Evolutionary conservation across 208 protist species (phyloP).

Genomic region (Tritrichomonas foetus): DNA sequence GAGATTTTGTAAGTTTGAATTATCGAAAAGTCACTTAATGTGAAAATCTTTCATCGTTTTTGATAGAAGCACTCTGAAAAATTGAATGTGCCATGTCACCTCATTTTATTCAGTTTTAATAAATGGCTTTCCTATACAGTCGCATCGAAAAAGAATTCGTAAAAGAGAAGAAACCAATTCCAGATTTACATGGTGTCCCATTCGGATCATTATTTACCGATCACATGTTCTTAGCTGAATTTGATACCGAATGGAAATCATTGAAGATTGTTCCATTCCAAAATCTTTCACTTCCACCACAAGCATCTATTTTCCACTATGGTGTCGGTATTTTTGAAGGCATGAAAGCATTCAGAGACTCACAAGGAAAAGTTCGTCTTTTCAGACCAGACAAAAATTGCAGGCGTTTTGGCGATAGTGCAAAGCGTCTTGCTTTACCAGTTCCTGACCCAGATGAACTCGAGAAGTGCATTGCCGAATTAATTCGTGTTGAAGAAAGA

Average conservation of each 20-base stretch:
- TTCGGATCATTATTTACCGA: not conserved
- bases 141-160: not conserved
- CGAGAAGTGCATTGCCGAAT: constrained; percentile 74
- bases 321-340: constrained; percentile 75
- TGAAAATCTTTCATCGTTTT: too few relatives aligned
- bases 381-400: constrained; percentile 92
- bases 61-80: too few relatives aligned
- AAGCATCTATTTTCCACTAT: not conserved
- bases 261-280: not conserved
- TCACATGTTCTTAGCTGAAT: not conserved
- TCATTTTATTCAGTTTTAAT: too few relatives aligned
- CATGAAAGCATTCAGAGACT: constrained; percentile 89
- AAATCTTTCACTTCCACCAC: not conserved
- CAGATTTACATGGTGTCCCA: not conserved
- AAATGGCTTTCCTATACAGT: not conserved
- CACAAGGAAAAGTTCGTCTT: constrained; percentile 72
- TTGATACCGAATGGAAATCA: not conserved
- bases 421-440: constrained; percentile 75
- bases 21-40: too few relatives aligned
- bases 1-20: too few relatives aligned
- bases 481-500: constrained; percentile 76
- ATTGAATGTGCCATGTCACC: too few relatives aligned
- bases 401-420: constrained; percentile 71
- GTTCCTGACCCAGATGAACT: constrained; percentile 75
- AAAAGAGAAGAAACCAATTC: not conserved